Evolutionary conservation across 768 basidiomycete genomes (phyloP).

Genomic region (Amanita exitialis): DNA sequence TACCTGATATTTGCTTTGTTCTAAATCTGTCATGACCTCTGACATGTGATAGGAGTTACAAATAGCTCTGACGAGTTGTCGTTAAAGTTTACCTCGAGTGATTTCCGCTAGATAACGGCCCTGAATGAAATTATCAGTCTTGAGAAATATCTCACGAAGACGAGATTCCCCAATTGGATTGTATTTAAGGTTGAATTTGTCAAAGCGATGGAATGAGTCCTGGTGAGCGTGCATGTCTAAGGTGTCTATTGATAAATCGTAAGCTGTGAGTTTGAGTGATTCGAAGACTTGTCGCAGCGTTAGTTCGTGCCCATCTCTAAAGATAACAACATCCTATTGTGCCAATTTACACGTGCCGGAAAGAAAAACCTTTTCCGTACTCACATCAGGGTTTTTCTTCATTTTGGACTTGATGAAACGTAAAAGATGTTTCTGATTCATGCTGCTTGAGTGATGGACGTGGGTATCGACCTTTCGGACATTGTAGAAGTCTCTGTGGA

Average conservation of each 20-base stretch:
- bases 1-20: constrained; percentile 98
- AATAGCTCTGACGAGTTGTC: neutral
- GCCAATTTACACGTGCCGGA: neutral
- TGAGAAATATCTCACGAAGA: constrained; percentile 93
- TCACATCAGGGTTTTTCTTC: constrained; percentile 75
- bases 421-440: constrained; percentile 98
- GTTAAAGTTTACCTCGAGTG: constrained; percentile 57
- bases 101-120: constrained; percentile 93
- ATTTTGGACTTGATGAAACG: constrained; percentile 99
- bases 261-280: constrained; percentile 88
- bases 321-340: constrained; percentile 84
- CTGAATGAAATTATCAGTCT: constrained; percentile 92
- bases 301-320: constrained; percentile 83
- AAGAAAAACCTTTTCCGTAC: constrained; percentile 11
- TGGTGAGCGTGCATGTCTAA: constrained; percentile 99
- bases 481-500: constrained; percentile 89
- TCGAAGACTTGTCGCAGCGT: constrained; percentile 94
- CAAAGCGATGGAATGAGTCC: constrained; percentile 97
- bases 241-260: constrained; percentile 97
- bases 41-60: neutral
- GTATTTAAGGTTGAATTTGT: constrained; percentile 97
- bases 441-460: constrained; percentile 96
- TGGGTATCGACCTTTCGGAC: constrained; percentile 98
- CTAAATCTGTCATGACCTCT: constrained; percentile 98
- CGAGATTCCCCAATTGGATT: constrained; percentile 95